Evolutionary conservation across 2,329 filamentous ascomycete genomes (phyloP), one percentile per base, ranked within the genome.

Genomic region (Verticillium tricorpus): DNA sequence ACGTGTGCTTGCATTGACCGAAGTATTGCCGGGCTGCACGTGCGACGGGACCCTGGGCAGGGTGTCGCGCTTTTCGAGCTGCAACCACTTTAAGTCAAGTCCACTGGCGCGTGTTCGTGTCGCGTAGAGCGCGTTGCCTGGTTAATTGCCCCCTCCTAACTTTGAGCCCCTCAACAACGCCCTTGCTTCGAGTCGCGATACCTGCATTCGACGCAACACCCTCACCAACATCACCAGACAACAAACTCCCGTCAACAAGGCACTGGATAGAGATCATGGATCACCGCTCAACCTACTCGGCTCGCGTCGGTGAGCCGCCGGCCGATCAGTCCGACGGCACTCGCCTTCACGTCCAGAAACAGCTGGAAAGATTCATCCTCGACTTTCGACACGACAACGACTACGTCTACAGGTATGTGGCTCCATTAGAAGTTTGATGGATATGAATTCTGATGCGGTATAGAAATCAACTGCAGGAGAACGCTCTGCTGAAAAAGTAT

Each of bases 381-480:
- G 91, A 94, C 68, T 99, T 97, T 73, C 88, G 94, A 72, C 86
- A 98, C 52, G 94, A 97, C 77, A 97, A 96, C 76, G 86, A 89
- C 71, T 98, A 97, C 77, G 88, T 97, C 71, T 99, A 98, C 84
- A 87, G 93, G 93, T 94, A 75, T 66, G 78, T 64, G 45, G 35
- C 22, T n/a, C 19, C 11, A 25, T 19, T 6, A 9, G 7, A 52
- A 15, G 17, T n/a, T 11, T 19, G 14, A 45, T 5, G 14, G n/a
- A 39, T 60, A 39, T 57, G 32, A 40, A 31, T 17, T 22, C 28
- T 50, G 2, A 50, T 25, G 2, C 12, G 28, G 22, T 56, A 3
- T 69, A 96, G 95, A 85, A 94, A 98, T 71, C 95, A 98, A 77
- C 86, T 99, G 63, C 88, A 92, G 70, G 93, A 98, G 73, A 99